A percentile compares a stretch with the other conserved stretches of the same genome.
These are phyloP conservation scores for Plasmodium vivax DNA, from an alignment of 169 alveolate genomes.

Conservation along the genomic window DNA sequence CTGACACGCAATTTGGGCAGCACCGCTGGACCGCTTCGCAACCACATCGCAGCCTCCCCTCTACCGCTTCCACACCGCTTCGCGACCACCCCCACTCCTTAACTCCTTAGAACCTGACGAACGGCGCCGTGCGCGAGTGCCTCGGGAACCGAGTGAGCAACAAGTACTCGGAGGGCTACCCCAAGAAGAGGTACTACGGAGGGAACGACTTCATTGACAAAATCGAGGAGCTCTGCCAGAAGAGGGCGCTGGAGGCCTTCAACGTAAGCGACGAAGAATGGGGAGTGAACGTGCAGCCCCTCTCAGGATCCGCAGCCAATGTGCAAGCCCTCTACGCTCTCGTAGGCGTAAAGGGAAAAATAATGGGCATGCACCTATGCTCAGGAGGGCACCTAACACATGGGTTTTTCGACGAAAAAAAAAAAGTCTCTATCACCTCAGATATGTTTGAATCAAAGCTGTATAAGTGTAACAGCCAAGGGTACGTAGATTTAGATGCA, in stretches of 20 bases:
- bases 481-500: conserved; percentile 74
- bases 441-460: conserved; percentile 94
- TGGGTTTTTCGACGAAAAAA: conserved; percentile 91
- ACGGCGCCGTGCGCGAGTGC: conserved; percentile 92
- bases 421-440: conserved; percentile 95
- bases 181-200: conserved; percentile 96
- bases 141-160: conserved; percentile 92
- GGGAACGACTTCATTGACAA: conserved; percentile 92
- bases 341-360: conserved; percentile 95
- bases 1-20: neutral
- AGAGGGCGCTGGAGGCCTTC: conserved; percentile 96
- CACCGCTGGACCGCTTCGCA: no score
- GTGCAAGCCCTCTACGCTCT: conserved; percentile 95
- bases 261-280: conserved; percentile 93
- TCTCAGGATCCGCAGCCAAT: conserved; percentile 98
- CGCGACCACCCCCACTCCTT: no score
- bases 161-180: conserved; percentile 97
- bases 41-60: no score
- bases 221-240: conserved; percentile 89
- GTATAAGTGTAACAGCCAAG: conserved; percentile 84
- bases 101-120: conserved; percentile 88
- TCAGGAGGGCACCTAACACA: conserved; percentile 97
- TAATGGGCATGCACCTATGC: conserved; percentile 96
- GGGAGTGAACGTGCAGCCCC: conserved; percentile 98
- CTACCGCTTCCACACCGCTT: no score